Evolutionary conservation across 2,329 filamentous ascomycete genomes (phyloP), one percentile per base, ranked within the genome.

Genomic region (Rutstroemia sp.): DNA sequence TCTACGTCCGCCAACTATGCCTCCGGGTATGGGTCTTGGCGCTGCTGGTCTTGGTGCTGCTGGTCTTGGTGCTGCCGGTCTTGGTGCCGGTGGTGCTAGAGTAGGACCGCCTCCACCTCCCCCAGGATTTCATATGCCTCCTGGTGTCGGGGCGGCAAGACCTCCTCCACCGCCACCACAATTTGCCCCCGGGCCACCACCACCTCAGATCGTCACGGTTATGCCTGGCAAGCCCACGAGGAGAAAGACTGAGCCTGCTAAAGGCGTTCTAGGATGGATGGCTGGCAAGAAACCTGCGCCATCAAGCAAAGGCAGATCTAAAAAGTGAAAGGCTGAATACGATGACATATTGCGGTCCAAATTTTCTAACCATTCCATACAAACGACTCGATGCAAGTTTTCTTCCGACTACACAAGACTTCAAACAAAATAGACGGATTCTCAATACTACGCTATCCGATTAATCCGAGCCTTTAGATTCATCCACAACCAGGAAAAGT

Each of bases 251-350:
- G 57, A 59, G 38, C 56, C 58, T 19, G 34, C 58, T 10, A 61
- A 61, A 55, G 62, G 59, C 44, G 56, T 67, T 14, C 58, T 68
- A 39, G 58, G 58, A 7, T 66, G 63, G 65, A 62, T 68, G 60
- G 63, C 63, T 48, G 67, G 66, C 8, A 64, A 58, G 45, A 56
- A 59, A 38, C 37, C 58, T 34, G 65, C 64, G 50, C 52, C 64
- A 57, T 64, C 64, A 58, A 60, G 66, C 38, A 67, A 64, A 65
- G 58, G 58, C 55, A 65, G 66, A 63, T 50, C 53, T 14, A 68
- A 66, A 66, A 64, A 60, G 58, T 66, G 60, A 67, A 60, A 52
- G 48, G 19, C 25, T 47, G 25, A 54, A 61, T 44, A 52, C 19
- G 42, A 23, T 14, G 41, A 45, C 25, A 46, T 14, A 21, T 25